A percentile compares a stretch with the other conserved stretches of the same genome.
Conservation (phyloP, 257 asterid genomes). For the Lavandula angustifolia region DNA sequence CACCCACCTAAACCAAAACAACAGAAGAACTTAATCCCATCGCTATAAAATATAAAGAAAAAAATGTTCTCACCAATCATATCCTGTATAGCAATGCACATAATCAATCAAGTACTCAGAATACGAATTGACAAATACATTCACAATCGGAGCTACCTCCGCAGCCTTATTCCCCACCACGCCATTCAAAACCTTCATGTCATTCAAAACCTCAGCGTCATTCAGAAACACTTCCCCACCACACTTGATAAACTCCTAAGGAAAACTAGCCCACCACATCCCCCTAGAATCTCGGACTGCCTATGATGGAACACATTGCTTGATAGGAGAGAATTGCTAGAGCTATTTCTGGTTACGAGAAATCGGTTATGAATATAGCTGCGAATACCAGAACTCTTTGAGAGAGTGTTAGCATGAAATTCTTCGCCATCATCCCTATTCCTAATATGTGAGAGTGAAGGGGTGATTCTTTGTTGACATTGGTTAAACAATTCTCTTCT, state of each 20-base stretch:
- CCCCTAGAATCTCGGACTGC: slow-evolving; percentile 37
- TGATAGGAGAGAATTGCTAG: slow-evolving; percentile 33
- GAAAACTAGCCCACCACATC: slow-evolving; percentile 42
- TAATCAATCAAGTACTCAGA: slow-evolving; percentile 78
- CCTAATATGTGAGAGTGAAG: slow-evolving; percentile 52
- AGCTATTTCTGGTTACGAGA: slow-evolving; percentile 28
- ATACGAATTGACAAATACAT: slow-evolving; percentile 76
- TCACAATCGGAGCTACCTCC: slow-evolving; percentile 57
- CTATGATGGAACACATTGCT: slow-evolving; percentile 37
- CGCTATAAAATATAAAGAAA: too few relatives aligned
- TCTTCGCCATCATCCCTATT: slow-evolving; percentile 38
- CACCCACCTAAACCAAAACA: slow-evolving; percentile 78
- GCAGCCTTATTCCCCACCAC: slow-evolving; percentile 52
- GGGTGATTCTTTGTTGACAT: slow-evolving; percentile 50
- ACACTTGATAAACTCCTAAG: slow-evolving; percentile 61
- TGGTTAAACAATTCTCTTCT: slow-evolving; percentile 62
- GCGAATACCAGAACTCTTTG: slow-evolving; percentile 31
- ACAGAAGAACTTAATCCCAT: too few relatives aligned
- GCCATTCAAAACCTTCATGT: slow-evolving; percentile 28
- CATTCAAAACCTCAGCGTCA: slow-evolving; percentile 47
- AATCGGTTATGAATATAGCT: slow-evolving; percentile 36
- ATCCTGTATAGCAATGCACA: slow-evolving; percentile 64
- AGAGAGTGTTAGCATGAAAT: slow-evolving; percentile 14
- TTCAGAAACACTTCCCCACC: slow-evolving; percentile 56
- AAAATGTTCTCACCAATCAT: slow-evolving; percentile 56